Conservation (phyloP, 768 basidiomycete species). For the Hericium rajendrae region DNA sequence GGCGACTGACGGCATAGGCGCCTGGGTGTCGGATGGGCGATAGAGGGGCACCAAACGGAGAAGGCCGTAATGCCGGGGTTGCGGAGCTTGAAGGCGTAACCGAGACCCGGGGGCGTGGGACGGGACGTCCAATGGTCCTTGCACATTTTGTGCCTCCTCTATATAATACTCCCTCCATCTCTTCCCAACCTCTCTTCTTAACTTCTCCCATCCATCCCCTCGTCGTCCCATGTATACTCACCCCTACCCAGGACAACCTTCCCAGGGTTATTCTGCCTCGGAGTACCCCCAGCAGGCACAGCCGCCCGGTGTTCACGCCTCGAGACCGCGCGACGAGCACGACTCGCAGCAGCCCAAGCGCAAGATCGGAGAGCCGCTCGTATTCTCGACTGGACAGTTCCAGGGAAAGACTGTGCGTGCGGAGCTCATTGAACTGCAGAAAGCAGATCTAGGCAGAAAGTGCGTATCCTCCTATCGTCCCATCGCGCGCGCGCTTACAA, state of each 20-base stretch:
- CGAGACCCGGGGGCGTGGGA: background rate
- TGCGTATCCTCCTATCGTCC: constrained; percentile 5
- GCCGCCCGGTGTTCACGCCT: background rate
- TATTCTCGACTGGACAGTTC: constrained; percentile 21
- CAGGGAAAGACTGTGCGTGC: constrained; percentile 19
- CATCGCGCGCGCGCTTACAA: background rate
- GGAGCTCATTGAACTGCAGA: constrained; percentile 20
- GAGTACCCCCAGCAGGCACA: constrained; percentile 2
- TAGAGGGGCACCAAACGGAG: background rate
- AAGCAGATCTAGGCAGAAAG: constrained; percentile 26
- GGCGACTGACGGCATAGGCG: background rate
- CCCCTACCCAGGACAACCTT: background rate
- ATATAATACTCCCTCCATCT: constrained; percentile 1
- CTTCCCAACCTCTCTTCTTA: background rate
- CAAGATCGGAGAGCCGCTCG: constrained; percentile 18
- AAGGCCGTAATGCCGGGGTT: background rate
- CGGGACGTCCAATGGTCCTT: background rate
- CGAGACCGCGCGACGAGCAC: constrained; percentile 5
- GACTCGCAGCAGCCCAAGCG: constrained; percentile 4
- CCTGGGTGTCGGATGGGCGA: background rate
- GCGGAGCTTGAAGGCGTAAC: background rate
- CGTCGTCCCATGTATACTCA: constrained; percentile 5
- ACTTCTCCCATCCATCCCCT: background rate
- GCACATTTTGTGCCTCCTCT: background rate
- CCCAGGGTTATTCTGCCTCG: background rate